Base-by-base conservation (phyloP, 2,329 filamentous ascomycete species). In the Cercospora citrullina region DNA sequence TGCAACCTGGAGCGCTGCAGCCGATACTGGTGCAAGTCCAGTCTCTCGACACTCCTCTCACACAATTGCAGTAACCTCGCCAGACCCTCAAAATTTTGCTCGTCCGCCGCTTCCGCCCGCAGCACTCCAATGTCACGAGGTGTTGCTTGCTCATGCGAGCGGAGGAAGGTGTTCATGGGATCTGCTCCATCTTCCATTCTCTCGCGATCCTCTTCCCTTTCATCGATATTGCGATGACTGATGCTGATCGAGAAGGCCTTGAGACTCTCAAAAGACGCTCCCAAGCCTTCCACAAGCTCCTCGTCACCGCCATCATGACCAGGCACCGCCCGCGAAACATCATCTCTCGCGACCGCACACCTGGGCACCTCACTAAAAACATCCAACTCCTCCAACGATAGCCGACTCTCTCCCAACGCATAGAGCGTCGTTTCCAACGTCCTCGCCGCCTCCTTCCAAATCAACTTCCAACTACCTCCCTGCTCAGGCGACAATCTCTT, bases 11-110 rank as follows among this genome's bases (percentile, higher is more conserved):
- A 18, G n/a, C 51, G 33, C 48, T 31, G 8, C 0, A 71, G 21
- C 16, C 55, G 23, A 31, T 66, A 67, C 58, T 60, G 66, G 21
- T 64, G 55, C 7, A 71, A 8, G 12, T 68, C 64, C 5, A 71
- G 45, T 12, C 65, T 64, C 30, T 66, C 63, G 23, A 71, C 53
- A 18, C 30, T 58, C 16, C 66, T 48, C 18, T 21, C 18, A 18
- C 67, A 69, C 12, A 65, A 45, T 7, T 53, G 53, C 5, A 69
- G 26, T 14, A 69, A 42, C 4, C 39, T 57, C 6, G 60, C 39
- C 10, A 69, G 60, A 5, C 64, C 64, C 9, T 14, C 51, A 36
- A 67, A 67, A 36, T 69, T 67, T 16, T n/a, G n/a, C 28, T 67
- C 68, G 26, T 62, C 61, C 4, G 31, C 18, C 5, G 68, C 64